Percentiles rank a stretch among this genome's conserved stretches.
Conservation (phyloP, 2,329 filamentous ascomycete genomes). For the Cercospora sp. region DNA sequence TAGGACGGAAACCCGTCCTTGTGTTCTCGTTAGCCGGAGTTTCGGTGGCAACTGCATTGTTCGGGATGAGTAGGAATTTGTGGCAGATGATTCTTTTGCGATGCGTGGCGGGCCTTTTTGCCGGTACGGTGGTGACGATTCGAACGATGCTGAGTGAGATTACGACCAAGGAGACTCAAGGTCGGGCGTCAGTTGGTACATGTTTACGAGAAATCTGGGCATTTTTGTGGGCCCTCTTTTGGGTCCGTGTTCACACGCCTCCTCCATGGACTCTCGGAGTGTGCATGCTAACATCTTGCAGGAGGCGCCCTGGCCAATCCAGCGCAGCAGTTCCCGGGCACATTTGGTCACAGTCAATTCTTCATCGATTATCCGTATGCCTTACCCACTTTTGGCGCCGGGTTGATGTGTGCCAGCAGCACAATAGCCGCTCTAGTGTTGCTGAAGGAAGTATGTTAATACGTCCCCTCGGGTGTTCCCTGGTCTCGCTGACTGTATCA, state of each 20-base stretch:
- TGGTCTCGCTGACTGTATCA: neutral
- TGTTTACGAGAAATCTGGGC: constrained; percentile 70
- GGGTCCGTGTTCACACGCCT: constrained; percentile 32
- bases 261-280: neutral
- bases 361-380: constrained; percentile 67
- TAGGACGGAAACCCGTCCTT: constrained; percentile 72
- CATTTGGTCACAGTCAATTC: constrained; percentile 60
- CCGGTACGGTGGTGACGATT: constrained; percentile 71
- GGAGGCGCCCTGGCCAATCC: constrained; percentile 71
- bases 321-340: constrained; percentile 59
- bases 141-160: constrained; percentile 76
- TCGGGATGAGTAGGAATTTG: constrained; percentile 67
- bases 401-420: constrained; percentile 55
- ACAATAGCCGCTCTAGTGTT: constrained; percentile 57
- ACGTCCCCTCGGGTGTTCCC: neutral
- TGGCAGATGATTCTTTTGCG: constrained; percentile 74
- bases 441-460: constrained; percentile 50
- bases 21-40: constrained; percentile 67
- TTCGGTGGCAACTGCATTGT: constrained; percentile 60
- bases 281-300: constrained; percentile 28
- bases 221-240: constrained; percentile 71
- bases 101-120: constrained; percentile 71
- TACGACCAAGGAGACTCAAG: constrained; percentile 69
- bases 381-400: constrained; percentile 62
- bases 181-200: constrained; percentile 72